phyloP scores from a whole-genome alignment of 345 rosid species.

The Gossypium australe region DNA sequence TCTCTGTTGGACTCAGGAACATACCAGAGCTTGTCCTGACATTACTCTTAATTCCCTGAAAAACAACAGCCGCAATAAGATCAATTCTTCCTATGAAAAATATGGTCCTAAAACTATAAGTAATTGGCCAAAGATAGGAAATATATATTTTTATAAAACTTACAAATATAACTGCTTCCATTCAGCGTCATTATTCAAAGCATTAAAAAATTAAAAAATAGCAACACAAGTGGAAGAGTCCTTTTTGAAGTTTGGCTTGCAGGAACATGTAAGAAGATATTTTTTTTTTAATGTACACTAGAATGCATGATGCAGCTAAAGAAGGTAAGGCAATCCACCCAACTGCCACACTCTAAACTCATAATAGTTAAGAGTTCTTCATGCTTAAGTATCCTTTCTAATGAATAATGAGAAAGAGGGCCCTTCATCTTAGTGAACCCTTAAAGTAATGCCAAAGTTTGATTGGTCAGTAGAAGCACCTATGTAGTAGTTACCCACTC shows the following conservation, averaged over 20 bases:
- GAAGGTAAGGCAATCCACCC: not conserved
- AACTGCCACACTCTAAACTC: not conserved
- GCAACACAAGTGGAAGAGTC: not conserved
- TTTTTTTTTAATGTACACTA: not conserved
- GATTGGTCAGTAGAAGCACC: not conserved
- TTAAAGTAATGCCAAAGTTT: not conserved
- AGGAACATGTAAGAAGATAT: not conserved
- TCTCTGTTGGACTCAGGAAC: conserved; percentile 73
- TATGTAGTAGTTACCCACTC: not conserved
- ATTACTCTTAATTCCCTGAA: conserved; percentile 81
- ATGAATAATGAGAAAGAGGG: not conserved
- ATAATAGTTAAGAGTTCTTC: not conserved
- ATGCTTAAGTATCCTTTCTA: not conserved
- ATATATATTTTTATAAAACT: not conserved
- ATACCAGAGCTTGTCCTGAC: conserved; percentile 97
- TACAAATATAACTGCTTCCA: not conserved
- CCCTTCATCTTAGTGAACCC: not conserved
- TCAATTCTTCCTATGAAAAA: not conserved
- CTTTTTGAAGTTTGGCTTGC: not conserved
- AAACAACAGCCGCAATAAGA: not conserved
- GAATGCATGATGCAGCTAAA: not conserved
- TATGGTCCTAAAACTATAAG: not conserved
- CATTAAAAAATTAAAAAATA: not conserved
- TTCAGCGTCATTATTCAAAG: not conserved
- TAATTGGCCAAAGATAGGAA: not conserved